Evolutionary conservation across 805 yeast species (phyloP).

Genomic region (Torulaspora microellipsoides): DNA sequence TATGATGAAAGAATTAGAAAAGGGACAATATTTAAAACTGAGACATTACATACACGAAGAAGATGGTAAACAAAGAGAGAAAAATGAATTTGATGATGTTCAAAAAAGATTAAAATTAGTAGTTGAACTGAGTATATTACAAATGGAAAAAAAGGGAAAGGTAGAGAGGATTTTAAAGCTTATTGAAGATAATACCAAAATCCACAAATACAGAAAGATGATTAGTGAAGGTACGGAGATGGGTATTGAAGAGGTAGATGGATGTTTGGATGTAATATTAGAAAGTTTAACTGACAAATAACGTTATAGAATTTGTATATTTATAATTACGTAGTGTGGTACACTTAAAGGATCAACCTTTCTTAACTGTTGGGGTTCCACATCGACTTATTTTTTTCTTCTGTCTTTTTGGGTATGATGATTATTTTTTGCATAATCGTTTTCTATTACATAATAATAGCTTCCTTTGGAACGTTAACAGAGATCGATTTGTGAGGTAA

Average conservation of each 20-base stretch:
- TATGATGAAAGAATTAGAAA: slow-evolving; percentile 27
- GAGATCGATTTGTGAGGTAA: slow-evolving; percentile 97
- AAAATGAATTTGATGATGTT: slow-evolving; percentile 16
- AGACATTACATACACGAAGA: slow-evolving; percentile 3
- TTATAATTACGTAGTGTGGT: slow-evolving; percentile 5
- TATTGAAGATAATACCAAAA: slow-evolving; percentile 44
- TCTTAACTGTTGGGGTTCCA: slow-evolving; percentile 1
- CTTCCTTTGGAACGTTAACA: slow-evolving; percentile 93
- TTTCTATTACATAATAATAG: slow-evolving; percentile 83
- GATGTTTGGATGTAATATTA: slow-evolving; percentile 56
- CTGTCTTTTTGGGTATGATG: background rate
- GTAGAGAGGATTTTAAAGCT: slow-evolving; percentile 35
- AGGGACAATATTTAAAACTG: slow-evolving; percentile 25
- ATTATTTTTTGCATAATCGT: background rate
- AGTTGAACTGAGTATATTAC: slow-evolving; percentile 39
- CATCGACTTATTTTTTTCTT: background rate
- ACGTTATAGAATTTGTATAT: slow-evolving; percentile 1
- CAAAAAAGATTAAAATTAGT: slow-evolving; percentile 23
- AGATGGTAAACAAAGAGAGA: slow-evolving; percentile 1
- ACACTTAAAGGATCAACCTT: slow-evolving; percentile 12
- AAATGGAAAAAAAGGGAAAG: slow-evolving; percentile 38
- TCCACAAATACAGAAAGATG: slow-evolving; percentile 63
- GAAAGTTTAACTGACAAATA: slow-evolving; percentile 20
- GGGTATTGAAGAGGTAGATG: slow-evolving; percentile 62
- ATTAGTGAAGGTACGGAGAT: slow-evolving; percentile 67